Evolutionary conservation across 257 asterid genomes (phyloP).

Genomic region (Salvia splendens): DNA sequence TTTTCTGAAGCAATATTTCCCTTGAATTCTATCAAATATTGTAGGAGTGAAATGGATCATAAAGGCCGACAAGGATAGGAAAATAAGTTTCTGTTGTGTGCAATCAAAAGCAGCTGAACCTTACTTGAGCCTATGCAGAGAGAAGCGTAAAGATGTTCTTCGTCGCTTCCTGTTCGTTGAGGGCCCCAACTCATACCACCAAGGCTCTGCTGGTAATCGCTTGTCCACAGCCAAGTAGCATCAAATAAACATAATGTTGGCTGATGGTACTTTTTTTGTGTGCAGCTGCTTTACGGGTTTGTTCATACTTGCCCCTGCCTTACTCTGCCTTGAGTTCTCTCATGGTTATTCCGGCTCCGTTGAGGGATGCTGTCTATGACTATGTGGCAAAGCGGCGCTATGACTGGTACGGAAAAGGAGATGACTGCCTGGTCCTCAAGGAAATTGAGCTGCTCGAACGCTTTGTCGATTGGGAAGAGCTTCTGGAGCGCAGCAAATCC

Average conservation of each 20-base stretch:
- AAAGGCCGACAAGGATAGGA: conserved; percentile 64
- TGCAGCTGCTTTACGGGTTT: conserved; percentile 85
- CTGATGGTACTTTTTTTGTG: conserved; percentile 12
- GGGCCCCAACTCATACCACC: conserved; percentile 79
- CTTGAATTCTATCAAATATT: conserved; percentile 13
- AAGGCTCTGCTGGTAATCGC: conserved; percentile 80
- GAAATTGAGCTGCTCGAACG: conserved; percentile 85
- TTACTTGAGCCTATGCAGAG: conserved; percentile 66
- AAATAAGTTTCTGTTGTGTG: conserved; percentile 85
- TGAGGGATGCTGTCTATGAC: conserved; percentile 82
- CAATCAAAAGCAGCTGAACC: conserved; percentile 95
- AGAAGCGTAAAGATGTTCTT: conserved; percentile 69
- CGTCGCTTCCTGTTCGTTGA: conserved; percentile 81
- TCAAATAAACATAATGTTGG: not conserved
- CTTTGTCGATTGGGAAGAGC: conserved; percentile 81
- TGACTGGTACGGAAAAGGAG: conserved; percentile 75
- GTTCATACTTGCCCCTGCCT: conserved; percentile 80
- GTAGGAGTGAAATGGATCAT: conserved; percentile 90
- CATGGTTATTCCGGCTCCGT: conserved; percentile 67
- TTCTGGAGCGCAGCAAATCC: conserved; percentile 51
- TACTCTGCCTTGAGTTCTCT: conserved; percentile 62
- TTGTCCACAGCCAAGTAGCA: not conserved
- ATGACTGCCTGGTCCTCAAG: conserved; percentile 72
- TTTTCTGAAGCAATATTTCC: not conserved
- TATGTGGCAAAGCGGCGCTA: conserved; percentile 71